Evolutionary conservation across 2,329 filamentous ascomycete species (phyloP), one percentile per base, ranked within the genome.

Genomic region (Tolypocladium tropicale): DNA sequence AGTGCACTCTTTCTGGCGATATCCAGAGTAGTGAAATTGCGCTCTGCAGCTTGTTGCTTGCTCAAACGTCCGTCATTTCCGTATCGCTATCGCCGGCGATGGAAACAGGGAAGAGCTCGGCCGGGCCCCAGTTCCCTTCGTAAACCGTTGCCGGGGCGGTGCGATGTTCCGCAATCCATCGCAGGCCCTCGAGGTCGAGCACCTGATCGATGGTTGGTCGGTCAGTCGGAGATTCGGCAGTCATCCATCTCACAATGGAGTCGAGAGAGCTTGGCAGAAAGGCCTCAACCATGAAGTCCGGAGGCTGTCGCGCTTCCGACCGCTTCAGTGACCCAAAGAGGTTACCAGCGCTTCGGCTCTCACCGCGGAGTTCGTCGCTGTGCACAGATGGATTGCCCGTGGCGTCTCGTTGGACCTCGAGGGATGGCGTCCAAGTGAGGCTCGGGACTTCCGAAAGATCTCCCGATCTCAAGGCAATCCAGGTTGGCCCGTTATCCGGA

Each of bases 81-180:
- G 79, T 81, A 60, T 84, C 81, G 49, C 64, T 66, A 53, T 74
- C 71, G n/a, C 60, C 60, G 5, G 67, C 64, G 39, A 71, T 68
- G 6, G 70, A 70, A 23, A 72, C 69, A 6, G 70, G 63, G 34
- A 75, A 67, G 53, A 78, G 70, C 54, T 81, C 78, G n/a, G 76
- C 85, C 34, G 93, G 93, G 4, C 94, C 94, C 88, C 92, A 99
- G 68, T 90, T 94, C 60, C 94, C 94, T 74, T 99, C 94, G 64
- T 89, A 99, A 54, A 99, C 85, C 0, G 91, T 96, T n/a, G 94
- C 94, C 49, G 91, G 89, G 12, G 91, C 89, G 55, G 88, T 85
- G 55, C 91, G 85, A 59, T 91, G 85, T 53, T 78, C 75, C 55
- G 85, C 81, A 34, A 95, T 87, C 89, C 94, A 99, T 59, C 80